Percentiles rank a stretch among this genome's conserved stretches.
phyloP scores from a whole-genome alignment of 768 basidiomycete species.

The Gautieria morchelliformis region DNA sequence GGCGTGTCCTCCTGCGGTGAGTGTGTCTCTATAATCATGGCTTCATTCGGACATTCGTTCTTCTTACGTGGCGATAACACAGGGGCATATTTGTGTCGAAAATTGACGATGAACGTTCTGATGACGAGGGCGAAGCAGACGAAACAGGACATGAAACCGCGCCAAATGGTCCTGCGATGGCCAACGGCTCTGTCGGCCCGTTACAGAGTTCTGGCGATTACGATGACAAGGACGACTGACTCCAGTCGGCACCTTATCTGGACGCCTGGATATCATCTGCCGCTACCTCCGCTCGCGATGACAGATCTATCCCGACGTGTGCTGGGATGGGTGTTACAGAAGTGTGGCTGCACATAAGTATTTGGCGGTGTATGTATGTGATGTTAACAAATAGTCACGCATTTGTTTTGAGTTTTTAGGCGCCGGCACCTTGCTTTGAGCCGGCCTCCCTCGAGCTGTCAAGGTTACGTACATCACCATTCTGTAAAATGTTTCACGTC shows the following conservation, averaged over 20 bases:
- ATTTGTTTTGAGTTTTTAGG: too few relatives aligned
- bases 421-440: too few relatives aligned
- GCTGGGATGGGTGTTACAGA: too few relatives aligned
- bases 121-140: constrained; percentile 34
- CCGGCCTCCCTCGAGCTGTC: too few relatives aligned
- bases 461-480: too few relatives aligned
- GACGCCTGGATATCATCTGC: too few relatives aligned
- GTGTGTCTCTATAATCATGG: constrained; percentile 35
- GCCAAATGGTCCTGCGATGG: background rate
- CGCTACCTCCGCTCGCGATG: too few relatives aligned
- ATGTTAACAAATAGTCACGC: too few relatives aligned
- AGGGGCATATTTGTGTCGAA: constrained; percentile 26
- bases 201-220: background rate
- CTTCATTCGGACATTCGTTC: background rate
- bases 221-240: background rate
- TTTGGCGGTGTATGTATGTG: too few relatives aligned
- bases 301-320: too few relatives aligned
- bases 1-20: constrained; percentile 64
- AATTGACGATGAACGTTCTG: constrained; percentile 69
- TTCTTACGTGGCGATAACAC: constrained; percentile 36
- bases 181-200: background rate
- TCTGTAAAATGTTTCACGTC: too few relatives aligned
- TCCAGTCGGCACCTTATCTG: background rate
- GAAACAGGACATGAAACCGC: constrained; percentile 21
- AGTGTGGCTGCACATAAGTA: too few relatives aligned